Conservation (phyloP, 257 asterid species). For the Primulina tabacum region DNA sequence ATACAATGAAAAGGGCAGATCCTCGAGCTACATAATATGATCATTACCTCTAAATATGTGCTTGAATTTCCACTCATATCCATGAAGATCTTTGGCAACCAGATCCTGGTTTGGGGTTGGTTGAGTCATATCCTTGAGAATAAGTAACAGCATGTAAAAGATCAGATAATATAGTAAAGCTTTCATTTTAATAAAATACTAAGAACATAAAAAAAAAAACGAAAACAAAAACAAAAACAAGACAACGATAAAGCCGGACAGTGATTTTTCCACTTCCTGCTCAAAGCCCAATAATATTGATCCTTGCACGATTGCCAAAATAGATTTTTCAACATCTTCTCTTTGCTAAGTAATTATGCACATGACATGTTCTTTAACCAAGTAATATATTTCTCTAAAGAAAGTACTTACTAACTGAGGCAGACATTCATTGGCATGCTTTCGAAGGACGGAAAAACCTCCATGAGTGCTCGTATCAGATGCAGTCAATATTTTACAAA, state of each 20-base stretch:
- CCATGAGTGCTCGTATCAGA: slow-evolving; percentile 96
- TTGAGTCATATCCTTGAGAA: slow-evolving; percentile 69
- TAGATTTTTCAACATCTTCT: not conserved
- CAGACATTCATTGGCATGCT: slow-evolving; percentile 84
- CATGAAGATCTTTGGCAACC: slow-evolving; percentile 78
- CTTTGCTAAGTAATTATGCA: not conserved
- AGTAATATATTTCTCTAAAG: not conserved
- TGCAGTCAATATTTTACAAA: slow-evolving; percentile 80
- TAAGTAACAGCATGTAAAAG: slow-evolving; percentile 19
- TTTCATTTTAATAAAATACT: not conserved
- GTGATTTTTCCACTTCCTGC: not conserved
- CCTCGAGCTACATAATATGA: not conserved
- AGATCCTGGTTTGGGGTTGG: slow-evolving; percentile 80
- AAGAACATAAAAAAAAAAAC: not conserved
- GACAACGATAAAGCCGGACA: not conserved
- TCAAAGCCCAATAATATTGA: slow-evolving; percentile 4
- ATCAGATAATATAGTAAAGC: slow-evolving; percentile 6
- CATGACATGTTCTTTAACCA: not conserved
- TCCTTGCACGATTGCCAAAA: not conserved
- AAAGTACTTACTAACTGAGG: slow-evolving; percentile 59
- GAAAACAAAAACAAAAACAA: not conserved
- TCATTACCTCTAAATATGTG: slow-evolving; percentile 79
- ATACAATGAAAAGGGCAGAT: slow-evolving; percentile 6
- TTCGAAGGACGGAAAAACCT: slow-evolving; percentile 88
- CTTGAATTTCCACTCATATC: slow-evolving; percentile 88